These are phyloP conservation scores for Vaccinium macrocarpon DNA, from an alignment of 148 eudicot species.

Conservation along the genomic window DNA sequence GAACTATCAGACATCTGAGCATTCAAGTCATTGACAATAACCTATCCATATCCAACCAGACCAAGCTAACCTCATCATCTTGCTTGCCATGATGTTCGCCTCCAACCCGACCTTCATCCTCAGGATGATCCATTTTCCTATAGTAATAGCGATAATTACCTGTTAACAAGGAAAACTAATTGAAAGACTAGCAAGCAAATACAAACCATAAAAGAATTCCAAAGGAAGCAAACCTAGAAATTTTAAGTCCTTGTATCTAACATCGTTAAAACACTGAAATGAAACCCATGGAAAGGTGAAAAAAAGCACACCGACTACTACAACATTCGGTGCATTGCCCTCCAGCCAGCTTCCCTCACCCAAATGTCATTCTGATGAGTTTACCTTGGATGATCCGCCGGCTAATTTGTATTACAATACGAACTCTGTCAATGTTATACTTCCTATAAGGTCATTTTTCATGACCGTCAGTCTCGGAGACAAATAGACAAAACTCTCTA, in stretches of 20 bases:
- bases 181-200: not conserved
- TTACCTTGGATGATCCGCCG: no score
- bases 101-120: conserved; percentile 48
- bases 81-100: conserved; percentile 57
- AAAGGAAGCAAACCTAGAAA: not conserved
- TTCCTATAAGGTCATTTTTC: not conserved
- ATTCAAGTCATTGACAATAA: not conserved
- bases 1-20: not conserved
- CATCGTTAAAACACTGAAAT: not conserved
- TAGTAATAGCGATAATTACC: not conserved
- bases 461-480: not conserved
- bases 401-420: not conserved
- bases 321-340: not conserved
- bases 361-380: not conserved
- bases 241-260: not conserved
- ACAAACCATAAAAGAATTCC: not conserved
- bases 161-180: conserved; percentile 4
- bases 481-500: not conserved
- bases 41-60: not conserved
- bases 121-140: conserved; percentile 49
- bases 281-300: not conserved
- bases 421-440: not conserved
- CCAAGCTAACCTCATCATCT: conserved; percentile 55
- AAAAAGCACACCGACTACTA: not conserved
- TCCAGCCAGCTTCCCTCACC: not conserved